Evolutionary conservation across 441 rosid species (phyloP).

Genomic region (Manihot esculenta): DNA sequence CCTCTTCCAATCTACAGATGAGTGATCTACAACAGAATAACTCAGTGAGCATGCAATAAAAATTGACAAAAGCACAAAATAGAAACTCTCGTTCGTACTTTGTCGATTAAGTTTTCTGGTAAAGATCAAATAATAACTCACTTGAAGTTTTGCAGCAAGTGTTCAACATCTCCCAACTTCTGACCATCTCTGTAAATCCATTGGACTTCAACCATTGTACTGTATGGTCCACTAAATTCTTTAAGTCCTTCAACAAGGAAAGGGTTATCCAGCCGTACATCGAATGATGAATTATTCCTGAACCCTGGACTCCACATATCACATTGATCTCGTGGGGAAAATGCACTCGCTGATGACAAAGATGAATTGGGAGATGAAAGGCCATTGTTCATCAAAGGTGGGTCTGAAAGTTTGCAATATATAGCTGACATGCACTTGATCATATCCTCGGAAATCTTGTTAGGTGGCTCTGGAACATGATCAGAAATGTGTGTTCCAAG

Average conservation of each 20-base stretch:
- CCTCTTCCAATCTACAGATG: conserved; percentile 68
- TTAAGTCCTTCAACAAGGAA: conserved; percentile 73
- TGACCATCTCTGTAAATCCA: conserved; percentile 74
- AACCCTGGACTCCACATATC: conserved; percentile 87
- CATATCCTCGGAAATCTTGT: conserved; percentile 92
- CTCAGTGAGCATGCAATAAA: conserved; percentile 11
- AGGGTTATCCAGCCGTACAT: conserved; percentile 72
- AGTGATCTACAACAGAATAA: conserved; percentile 52
- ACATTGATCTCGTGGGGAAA: conserved; percentile 66
- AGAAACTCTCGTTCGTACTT: neutral
- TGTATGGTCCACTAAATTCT: conserved; percentile 91
- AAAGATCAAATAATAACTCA: conserved; percentile 28
- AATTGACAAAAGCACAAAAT: conserved; percentile 1
- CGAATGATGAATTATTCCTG: conserved; percentile 75
- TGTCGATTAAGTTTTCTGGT: neutral
- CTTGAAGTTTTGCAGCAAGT: conserved; percentile 77
- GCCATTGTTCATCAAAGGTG: conserved; percentile 53
- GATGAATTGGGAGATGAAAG: conserved; percentile 80
- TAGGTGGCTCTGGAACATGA: conserved; percentile 82
- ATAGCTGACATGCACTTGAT: conserved; percentile 84
- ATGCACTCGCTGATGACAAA: conserved; percentile 57
- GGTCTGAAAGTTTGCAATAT: conserved; percentile 86
- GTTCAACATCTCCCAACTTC: conserved; percentile 72
- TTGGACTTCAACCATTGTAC: conserved; percentile 77
- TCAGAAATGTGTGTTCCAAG: conserved; percentile 84